Base-by-base conservation (phyloP, 768 basidiomycete genomes). In the Hypsizygus marmoreus region DNA sequence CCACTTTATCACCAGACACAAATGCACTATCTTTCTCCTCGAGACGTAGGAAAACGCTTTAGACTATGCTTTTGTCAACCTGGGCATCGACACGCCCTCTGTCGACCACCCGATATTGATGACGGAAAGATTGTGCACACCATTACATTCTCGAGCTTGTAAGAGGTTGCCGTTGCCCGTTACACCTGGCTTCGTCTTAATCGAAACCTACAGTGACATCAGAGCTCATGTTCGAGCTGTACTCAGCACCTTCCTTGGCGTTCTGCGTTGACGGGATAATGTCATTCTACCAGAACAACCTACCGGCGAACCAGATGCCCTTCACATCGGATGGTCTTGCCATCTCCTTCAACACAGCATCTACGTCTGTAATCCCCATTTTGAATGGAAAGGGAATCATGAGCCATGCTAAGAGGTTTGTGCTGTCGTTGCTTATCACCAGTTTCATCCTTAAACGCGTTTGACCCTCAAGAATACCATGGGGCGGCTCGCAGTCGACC, bases 191-290 rank as follows among this genome's bases (percentile, higher is more conserved):
- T 33, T 29, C 4, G 45, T 32, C 38, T n/a, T 26, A 33, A 39
- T 22, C 31, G 28, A 23, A 40, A 2, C 5, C 25, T 33, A 33
- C 58, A 95, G 92, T 97, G 44, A 95, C 94, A 7, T 94, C 94
- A 0, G 97, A 99, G 60, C 82, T 99, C 23, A 81, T 99, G 68
- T 99, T 99, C 60, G 97, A 99, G 68, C 77, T 84, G 34, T 99
- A 98, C 62, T 75, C 77, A 4, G 91, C 86, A 4, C 95, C 95
- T 1, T 83, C 86, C 4, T 74, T 97, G 36, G 74, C 89, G 4
- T 98, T 90, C 68, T 91, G 89, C 43, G 73, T 97, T 46, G 97
- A 99, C 60, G 84, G 88, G 9, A 69, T 93, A 49, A 91, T 97
- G 81, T 93, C 95, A 3, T 95, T 97, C 62, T 91, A 94, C 60